Evolutionary conservation across 768 basidiomycete genomes (phyloP).

Genomic region (Naganishia onofrii): DNA sequence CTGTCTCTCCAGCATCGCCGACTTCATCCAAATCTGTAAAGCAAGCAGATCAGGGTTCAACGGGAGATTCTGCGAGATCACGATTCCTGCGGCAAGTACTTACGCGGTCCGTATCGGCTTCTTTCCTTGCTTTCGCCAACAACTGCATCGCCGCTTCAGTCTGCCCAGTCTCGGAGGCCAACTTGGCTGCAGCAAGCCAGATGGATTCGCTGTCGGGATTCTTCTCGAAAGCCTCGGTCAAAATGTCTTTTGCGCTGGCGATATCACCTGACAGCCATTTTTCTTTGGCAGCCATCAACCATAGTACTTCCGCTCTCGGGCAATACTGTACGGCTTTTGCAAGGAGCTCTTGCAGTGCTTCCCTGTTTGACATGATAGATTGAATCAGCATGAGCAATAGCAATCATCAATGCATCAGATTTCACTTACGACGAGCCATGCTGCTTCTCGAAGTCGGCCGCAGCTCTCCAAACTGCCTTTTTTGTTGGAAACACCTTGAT

Average conservation of each 20-base stretch:
- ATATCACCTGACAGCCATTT: slow-evolving; percentile 90
- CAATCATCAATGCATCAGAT: slow-evolving; percentile 12
- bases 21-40: slow-evolving; percentile 96
- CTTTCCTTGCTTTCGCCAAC: slow-evolving; percentile 79
- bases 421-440: slow-evolving; percentile 71
- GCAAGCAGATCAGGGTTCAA: slow-evolving; percentile 2
- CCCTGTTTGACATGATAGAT: slow-evolving; percentile 54
- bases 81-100: slow-evolving; percentile 41
- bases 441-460: slow-evolving; percentile 87
- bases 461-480: slow-evolving; percentile 79
- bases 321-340: slow-evolving; percentile 80
- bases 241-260: slow-evolving; percentile 80
- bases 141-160: slow-evolving; percentile 79
- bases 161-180: slow-evolving; percentile 94
- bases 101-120: slow-evolving; percentile 88
- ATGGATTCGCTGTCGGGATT: slow-evolving; percentile 97
- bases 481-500: slow-evolving; percentile 85
- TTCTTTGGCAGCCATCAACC: slow-evolving; percentile 98
- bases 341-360: slow-evolving; percentile 77
- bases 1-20: slow-evolving; percentile 88
- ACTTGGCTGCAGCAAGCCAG: slow-evolving; percentile 94
- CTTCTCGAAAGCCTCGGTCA: slow-evolving; percentile 84
- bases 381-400: not conserved
- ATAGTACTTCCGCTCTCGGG: slow-evolving; percentile 91
- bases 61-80: not conserved